Base-by-base conservation (phyloP, 306 rosid genomes). In the Malus sieversii region DNA sequence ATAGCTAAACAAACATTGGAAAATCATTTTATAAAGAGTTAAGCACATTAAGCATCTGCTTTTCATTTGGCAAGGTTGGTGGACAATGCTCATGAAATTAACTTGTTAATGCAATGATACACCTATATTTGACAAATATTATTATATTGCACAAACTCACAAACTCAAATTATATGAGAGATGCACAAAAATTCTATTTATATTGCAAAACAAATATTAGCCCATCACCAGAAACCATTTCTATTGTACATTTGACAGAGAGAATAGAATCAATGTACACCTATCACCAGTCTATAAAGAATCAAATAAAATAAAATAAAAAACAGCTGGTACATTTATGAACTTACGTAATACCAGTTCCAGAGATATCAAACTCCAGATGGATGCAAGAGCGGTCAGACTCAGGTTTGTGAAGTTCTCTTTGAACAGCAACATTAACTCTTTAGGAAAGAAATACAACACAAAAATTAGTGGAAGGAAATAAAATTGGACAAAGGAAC, bases 361-460 rank as follows among this genome's bases (percentile, higher is more conserved):
- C 93, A 33, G 84, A 84, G 72, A 86, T 77, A 71, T 93, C 98
- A 82, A 93, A 90, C 78, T 93, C 98, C 87, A 93, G 80, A 86
- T 93, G 98, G 55, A 85, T 89, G 88, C 98, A 93, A 64, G 98
- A 93, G 30, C 98, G 96, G 30, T 90, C 93, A 16, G 98, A 93
- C 74, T 77, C 88, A n/a, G 89, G 92, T 68, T 77, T 85, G 66
- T 93, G 98, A 79, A 93, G 96, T 87, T 93, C 98, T 82, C 69
- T 89, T 73, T 82, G 87, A 73, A 87, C 78, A 78, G 96, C 90
- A 60, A 86, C 98, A 64, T 86, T 87, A 51, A 42, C 95, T 85
- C 98, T 93, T 82, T 78, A 83, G 48, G 79, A 46, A 85, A 59
- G 67, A 74, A 58, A 78, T 46, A 6, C 40, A 70, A 35, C 77